These are phyloP conservation scores for Byssochlamys sp. DNA, from an alignment of 2,329 filamentous ascomycete species.

Conservation along the genomic window DNA sequence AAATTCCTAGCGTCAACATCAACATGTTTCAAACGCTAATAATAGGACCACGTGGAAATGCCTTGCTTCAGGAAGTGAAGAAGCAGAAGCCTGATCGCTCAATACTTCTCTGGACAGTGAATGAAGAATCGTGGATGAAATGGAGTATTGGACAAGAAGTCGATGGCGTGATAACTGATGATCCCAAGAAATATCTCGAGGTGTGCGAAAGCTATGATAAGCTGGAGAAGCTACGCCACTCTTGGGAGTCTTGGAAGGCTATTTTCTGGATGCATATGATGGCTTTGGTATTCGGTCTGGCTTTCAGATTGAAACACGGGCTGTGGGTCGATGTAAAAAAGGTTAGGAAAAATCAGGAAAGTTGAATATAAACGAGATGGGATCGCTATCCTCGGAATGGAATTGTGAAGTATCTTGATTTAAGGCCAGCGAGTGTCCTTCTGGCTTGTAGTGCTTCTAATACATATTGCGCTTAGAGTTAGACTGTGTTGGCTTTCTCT, in stretches of 20 bases:
- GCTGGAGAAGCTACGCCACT: constrained; percentile 2
- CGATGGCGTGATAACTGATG: neutral
- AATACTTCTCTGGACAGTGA: neutral
- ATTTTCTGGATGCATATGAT: constrained; percentile 1
- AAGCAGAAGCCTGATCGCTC: neutral
- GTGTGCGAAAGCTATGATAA: constrained; percentile 2
- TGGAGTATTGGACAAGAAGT: neutral
- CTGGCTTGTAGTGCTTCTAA: no score
- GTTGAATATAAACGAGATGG: neutral
- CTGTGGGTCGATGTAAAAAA: constrained; percentile 3
- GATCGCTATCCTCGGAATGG: neutral
- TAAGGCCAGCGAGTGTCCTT: no score
- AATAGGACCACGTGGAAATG: neutral
- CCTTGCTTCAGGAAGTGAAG: neutral
- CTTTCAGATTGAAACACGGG: constrained; percentile 5
- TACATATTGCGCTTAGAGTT: no score
- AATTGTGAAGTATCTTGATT: no score
- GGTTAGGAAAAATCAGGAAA: neutral
- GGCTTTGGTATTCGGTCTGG: neutral
- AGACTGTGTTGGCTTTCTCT: no score
- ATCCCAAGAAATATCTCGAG: constrained; percentile 1
- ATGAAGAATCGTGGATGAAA: neutral
- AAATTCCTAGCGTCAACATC: neutral
- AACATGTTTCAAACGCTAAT: neutral
- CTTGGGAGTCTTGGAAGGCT: constrained; percentile 4